A percentile compares a stretch with the other conserved stretches of the same genome.
Evolutionary conservation across 768 basidiomycete species (phyloP).

Genomic region (Hericium coralloides): DNA sequence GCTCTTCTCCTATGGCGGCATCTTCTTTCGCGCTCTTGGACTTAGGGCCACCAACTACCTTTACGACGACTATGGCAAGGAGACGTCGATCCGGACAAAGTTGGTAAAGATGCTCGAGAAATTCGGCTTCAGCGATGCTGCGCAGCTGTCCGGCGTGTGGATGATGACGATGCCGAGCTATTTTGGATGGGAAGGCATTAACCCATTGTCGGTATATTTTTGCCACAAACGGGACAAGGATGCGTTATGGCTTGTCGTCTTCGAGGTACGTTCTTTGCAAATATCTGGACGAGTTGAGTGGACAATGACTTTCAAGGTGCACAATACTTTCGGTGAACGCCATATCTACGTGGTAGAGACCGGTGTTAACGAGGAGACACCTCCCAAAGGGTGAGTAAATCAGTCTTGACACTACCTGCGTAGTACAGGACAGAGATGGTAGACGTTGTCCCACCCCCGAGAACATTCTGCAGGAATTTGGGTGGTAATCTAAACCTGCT

Average conservation of each 20-base stretch:
- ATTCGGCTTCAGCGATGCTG: conserved; percentile 19
- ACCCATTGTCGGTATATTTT: conserved; percentile 63
- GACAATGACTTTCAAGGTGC: conserved; percentile 32
- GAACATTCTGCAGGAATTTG: too few relatives aligned
- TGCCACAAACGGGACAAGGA: conserved; percentile 33
- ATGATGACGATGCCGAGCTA: conserved; percentile 69
- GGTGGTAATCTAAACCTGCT: too few relatives aligned
- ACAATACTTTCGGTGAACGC: conserved; percentile 68
- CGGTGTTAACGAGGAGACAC: conserved; percentile 35
- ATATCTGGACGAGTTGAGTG: too few relatives aligned
- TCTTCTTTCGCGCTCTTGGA: conserved; percentile 35
- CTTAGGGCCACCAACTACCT: conserved; percentile 30
- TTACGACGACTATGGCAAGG: conserved; percentile 6
- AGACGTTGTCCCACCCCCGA: too few relatives aligned
- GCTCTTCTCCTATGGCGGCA: conserved; percentile 47
- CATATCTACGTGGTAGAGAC: conserved; percentile 49
- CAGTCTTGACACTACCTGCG: too few relatives aligned
- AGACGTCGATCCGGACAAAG: conserved; percentile 30
- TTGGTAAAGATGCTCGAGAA: conserved; percentile 27
- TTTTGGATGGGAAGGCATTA: conserved; percentile 59
- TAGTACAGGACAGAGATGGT: too few relatives aligned
- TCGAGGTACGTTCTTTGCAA: conserved; percentile 39
- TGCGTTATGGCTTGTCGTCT: conserved; percentile 33
- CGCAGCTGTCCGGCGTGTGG: conserved; percentile 44
- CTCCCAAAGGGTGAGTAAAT: conserved; percentile 24